Conservation (phyloP, 345 rosid genomes). For the Salix udensis region DNA sequence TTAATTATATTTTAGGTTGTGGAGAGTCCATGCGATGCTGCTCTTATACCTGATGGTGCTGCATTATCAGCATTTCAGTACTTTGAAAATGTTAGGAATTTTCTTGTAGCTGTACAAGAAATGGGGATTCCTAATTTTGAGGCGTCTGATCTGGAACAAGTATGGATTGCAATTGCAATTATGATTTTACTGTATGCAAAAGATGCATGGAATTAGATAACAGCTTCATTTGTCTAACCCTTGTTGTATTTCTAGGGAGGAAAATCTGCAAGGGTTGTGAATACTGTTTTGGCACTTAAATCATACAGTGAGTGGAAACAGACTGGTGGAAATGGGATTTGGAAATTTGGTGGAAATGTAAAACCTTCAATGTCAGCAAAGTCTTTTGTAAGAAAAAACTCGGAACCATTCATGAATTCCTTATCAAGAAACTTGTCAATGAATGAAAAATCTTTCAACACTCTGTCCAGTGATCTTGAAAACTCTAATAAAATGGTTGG, state of each 20-base stretch:
- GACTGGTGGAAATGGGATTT: conserved; percentile 64
- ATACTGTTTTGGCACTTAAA: conserved; percentile 70
- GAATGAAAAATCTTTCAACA: conserved; percentile 38
- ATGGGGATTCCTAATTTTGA: conserved; percentile 75
- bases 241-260: conserved; percentile 55
- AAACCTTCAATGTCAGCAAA: conserved; percentile 48
- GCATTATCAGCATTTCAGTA: conserved; percentile 84
- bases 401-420: conserved; percentile 68
- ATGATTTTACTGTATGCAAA: background rate
- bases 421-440: conserved; percentile 55
- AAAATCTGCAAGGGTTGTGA: conserved; percentile 72
- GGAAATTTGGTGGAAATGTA: conserved; percentile 79
- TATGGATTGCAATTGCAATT: conserved; percentile 19
- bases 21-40: conserved; percentile 71
- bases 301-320: conserved; percentile 81
- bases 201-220: background rate
- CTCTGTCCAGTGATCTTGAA: conserved; percentile 34
- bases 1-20: conserved; percentile 46
- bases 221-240: background rate
- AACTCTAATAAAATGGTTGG: conserved; percentile 63
- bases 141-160: conserved; percentile 92
- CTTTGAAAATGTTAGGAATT: conserved; percentile 86
- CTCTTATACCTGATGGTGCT: conserved; percentile 73
- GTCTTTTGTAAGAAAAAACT: conserved; percentile 59
- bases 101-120: conserved; percentile 68